Evolutionary conservation across 1,139 yeast genomes (phyloP), one percentile per base, ranked within the genome.

Genomic region (Zygosaccharomyces sapae): DNA sequence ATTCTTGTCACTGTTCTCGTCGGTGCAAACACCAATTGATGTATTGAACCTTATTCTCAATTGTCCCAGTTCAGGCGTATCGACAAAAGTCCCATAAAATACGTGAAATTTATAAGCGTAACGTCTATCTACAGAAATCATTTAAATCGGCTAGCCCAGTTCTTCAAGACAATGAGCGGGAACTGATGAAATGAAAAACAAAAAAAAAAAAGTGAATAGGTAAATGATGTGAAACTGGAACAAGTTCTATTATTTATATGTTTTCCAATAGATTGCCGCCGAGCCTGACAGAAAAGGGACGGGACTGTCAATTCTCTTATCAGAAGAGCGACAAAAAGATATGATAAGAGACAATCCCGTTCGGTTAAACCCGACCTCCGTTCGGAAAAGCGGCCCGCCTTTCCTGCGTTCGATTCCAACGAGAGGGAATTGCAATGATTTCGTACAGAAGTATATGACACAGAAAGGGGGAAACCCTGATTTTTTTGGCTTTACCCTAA

Each of bases 81-180:
- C 86, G 5, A 77, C 74, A 51, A 81, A 71, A 0, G 81, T 73
- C 1, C 88, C 88, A 45, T 67, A 69, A 56, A 73, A 78, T 10
- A 49, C 52, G 25, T 33, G 38, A 33, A 46, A 31, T 27, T 35
- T 41, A n/a, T 37, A 22, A n/a, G n/a, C n/a, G n/a, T n/a, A n/a
- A n/a, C n/a, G n/a, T n/a, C n/a, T n/a, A n/a, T n/a, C n/a, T n/a
- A n/a, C n/a, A 8, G 46, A 38, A 18, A 44, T 44, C 46, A 44
- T 44, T n/a, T n/a, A 22, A 16, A 9, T 2, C 12, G 3, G 6
- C 7, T 3, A 31, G 3, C 22, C 5, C 22, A 20, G 22, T 20
- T 20, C 22, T 20, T 4, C 22, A 31, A 31, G 16, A 31, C 34
- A 31, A 8, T 10, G n/a, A 13, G 9, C 16, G 2, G 16, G 34